These are phyloP conservation scores for Phaffia tasmanica DNA, from an alignment of 768 basidiomycete genomes.

Conservation along the genomic window DNA sequence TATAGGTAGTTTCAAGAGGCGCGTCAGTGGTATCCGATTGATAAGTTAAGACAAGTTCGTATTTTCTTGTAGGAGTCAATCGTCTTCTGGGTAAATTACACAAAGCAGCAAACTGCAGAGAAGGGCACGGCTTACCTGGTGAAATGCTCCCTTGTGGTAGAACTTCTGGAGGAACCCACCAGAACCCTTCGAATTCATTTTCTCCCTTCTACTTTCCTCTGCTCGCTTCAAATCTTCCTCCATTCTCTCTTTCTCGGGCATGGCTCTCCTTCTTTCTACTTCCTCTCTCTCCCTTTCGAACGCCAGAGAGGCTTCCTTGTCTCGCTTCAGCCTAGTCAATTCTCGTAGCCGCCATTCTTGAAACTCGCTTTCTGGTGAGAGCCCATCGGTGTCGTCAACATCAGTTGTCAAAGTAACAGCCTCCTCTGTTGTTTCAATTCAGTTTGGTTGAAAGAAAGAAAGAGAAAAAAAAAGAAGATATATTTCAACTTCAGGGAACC, in stretches of 20 bases:
- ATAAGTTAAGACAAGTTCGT: background rate
- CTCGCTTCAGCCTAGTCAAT: constrained; percentile 80
- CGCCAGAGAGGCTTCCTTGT: constrained; percentile 74
- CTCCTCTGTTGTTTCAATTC: constrained; percentile 52
- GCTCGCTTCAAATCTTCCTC: constrained; percentile 72
- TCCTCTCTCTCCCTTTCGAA: constrained; percentile 81
- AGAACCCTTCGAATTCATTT: constrained; percentile 45
- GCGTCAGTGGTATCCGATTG: background rate
- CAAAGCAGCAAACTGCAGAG: background rate
- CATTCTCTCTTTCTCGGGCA: constrained; percentile 86
- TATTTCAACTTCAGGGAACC: background rate
- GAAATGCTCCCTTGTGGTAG: constrained; percentile 99
- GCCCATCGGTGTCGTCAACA: constrained; percentile 86
- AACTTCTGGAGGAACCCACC: constrained; percentile 92
- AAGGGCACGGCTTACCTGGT: constrained; percentile 54
- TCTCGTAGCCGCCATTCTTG: constrained; percentile 94
- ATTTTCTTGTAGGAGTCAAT: background rate
- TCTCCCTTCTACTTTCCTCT: constrained; percentile 56
- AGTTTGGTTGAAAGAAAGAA: background rate
- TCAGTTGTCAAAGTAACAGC: constrained; percentile 72
- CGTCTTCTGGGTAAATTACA: background rate
- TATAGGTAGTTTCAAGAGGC: constrained; percentile 31
- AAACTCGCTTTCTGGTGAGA: constrained; percentile 81
- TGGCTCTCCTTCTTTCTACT: constrained; percentile 74
- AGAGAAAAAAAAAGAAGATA: background rate